phyloP scores from a whole-genome alignment of 176 grass and related monocot species.

The Rhipidocladum racemiflorum region DNA sequence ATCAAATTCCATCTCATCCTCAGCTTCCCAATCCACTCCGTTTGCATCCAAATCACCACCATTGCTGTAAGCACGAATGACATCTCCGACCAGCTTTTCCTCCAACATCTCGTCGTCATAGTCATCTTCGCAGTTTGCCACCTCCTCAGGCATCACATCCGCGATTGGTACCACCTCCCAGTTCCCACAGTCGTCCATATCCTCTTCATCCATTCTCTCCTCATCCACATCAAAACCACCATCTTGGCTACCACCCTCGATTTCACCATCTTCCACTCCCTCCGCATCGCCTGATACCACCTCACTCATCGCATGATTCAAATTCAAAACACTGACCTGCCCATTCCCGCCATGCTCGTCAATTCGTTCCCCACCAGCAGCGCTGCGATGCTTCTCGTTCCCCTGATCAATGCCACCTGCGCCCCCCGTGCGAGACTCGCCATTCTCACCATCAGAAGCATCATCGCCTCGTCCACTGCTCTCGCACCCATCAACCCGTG shows the following conservation, averaged over 20 bases:
- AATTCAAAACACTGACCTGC: not conserved
- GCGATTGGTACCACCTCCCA: not conserved
- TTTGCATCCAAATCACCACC: slow-evolving; percentile 45
- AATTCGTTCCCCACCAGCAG: not conserved
- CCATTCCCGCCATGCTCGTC: not conserved
- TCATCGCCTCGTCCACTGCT: not conserved
- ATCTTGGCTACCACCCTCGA: not conserved
- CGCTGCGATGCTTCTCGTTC: not conserved
- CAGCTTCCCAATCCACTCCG: slow-evolving; percentile 28
- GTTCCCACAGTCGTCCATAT: not conserved
- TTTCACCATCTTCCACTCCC: not conserved
- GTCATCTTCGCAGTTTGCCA: slow-evolving; percentile 36
- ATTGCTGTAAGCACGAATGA: slow-evolving; percentile 50
- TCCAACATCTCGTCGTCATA: slow-evolving; percentile 41
- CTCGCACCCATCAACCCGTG: not conserved
- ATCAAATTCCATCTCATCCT: slow-evolving; percentile 43
- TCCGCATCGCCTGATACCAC: slow-evolving; percentile 10
- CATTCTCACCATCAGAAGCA: not conserved
- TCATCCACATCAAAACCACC: not conserved
- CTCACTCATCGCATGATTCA: not conserved
- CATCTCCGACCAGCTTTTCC: slow-evolving; percentile 45
- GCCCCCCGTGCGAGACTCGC: not conserved
- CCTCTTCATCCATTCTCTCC: not conserved
- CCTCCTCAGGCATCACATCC: slow-evolving; percentile 9
- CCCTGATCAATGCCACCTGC: not conserved